phyloP scores from a whole-genome alignment of 2,329 filamentous ascomycete species.

The Albophoma yamanashiensis region DNA sequence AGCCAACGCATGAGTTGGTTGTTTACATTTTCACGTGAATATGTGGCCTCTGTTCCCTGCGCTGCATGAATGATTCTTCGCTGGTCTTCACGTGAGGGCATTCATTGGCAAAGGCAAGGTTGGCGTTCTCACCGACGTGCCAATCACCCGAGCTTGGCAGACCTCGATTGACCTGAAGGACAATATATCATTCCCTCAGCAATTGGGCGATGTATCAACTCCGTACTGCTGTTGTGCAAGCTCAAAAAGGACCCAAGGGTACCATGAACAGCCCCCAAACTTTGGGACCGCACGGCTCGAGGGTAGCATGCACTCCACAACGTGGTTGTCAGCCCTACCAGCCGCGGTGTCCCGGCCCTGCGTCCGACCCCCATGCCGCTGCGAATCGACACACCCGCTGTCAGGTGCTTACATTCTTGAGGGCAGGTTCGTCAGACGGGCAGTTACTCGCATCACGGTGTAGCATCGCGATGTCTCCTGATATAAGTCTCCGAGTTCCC shows the following conservation, averaged over 20 bases:
- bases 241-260: background rate
- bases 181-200: background rate
- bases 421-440: background rate
- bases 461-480: background rate
- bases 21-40: background rate
- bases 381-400: background rate
- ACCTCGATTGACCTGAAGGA: background rate
- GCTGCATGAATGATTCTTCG: background rate
- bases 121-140: background rate
- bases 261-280: background rate
- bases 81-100: background rate
- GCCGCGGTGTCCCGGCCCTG: constrained; percentile 1
- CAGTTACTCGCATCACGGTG: background rate
- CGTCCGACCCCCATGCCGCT: background rate
- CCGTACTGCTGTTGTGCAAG: too few species aligned
- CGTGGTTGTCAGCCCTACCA: constrained; percentile 2
- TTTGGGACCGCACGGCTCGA: background rate
- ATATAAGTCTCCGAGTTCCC: background rate
- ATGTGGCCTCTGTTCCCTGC: background rate
- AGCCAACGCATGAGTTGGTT: background rate
- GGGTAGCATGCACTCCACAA: background rate
- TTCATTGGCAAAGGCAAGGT: background rate
- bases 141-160: background rate
- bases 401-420: background rate
- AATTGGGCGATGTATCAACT: background rate